These are phyloP conservation scores for Knufia petricola DNA, from an alignment of 2,329 filamentous ascomycete genomes.

Conservation along the genomic window DNA sequence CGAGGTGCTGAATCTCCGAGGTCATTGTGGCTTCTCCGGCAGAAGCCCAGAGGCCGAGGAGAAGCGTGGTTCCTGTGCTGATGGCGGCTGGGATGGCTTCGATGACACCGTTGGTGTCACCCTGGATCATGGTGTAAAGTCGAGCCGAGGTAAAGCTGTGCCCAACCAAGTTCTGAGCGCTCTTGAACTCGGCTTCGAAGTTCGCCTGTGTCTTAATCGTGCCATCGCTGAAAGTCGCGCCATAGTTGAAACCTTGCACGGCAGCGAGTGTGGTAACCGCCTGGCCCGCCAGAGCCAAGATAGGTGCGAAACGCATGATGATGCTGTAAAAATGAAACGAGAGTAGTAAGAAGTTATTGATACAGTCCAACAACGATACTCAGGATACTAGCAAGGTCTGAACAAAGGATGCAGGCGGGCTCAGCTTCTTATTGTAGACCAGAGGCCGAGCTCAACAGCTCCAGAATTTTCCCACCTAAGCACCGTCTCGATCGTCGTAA, in stretches of 20 bases:
- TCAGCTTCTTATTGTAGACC: not conserved
- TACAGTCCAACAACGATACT: not conserved
- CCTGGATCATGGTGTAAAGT: constrained; percentile 57
- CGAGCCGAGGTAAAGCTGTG: constrained; percentile 38
- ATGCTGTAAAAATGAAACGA: not conserved
- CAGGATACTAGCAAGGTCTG: not conserved
- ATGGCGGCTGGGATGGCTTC: constrained; percentile 74
- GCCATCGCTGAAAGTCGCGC: constrained; percentile 32
- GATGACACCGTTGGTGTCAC: constrained; percentile 52
- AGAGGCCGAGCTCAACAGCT: not conserved
- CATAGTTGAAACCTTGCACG: constrained; percentile 42
- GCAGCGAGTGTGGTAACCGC: constrained; percentile 26
- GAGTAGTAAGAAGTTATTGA: not conserved
- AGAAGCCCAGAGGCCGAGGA: constrained; percentile 78
- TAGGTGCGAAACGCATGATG: constrained; percentile 25
- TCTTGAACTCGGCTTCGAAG: constrained; percentile 37
- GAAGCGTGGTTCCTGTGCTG: constrained; percentile 63
- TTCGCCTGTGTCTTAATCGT: constrained; percentile 34
- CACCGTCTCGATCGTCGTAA: not conserved
- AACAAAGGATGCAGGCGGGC: not conserved
- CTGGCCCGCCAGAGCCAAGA: constrained; percentile 26
- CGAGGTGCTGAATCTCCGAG: constrained; percentile 66
- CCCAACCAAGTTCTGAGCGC: constrained; percentile 33
- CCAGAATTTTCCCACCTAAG: not conserved
- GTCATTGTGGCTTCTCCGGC: constrained; percentile 52